These are phyloP conservation scores for Nannochloropsis granulata DNA, from an alignment of 108 stramenopile species.

Conservation along the genomic window DNA sequence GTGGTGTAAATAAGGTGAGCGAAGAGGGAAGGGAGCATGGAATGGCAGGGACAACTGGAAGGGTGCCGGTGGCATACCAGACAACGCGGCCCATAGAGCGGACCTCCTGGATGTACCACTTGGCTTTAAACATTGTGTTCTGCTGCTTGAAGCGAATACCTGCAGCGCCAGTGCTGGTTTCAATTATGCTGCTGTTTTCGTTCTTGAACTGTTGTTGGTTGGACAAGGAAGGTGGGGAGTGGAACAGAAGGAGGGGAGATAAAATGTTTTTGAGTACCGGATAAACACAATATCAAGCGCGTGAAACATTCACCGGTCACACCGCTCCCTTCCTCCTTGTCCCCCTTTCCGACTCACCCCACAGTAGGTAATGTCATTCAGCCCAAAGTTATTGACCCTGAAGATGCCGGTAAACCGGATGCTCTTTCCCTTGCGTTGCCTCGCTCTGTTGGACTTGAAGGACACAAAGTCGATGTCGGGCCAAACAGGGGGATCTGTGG, in stretches of 20 bases:
- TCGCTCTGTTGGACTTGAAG: not conserved
- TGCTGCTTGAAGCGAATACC: not conserved
- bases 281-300: too few relatives aligned
- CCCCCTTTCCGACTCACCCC: not conserved
- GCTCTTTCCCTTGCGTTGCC: not conserved
- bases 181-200: not conserved
- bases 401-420: not conserved
- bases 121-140: not conserved
- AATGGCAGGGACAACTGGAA: not conserved
- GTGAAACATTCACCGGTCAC: too few relatives aligned
- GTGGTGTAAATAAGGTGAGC: not conserved
- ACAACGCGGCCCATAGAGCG: not conserved
- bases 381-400: not conserved
- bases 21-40: not conserved
- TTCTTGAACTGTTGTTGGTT: not conserved
- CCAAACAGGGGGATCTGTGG: too few relatives aligned
- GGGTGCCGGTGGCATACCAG: not conserved
- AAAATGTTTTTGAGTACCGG: too few relatives aligned
- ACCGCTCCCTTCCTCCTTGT: too few relatives aligned
- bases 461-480: not conserved
- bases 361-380: not conserved
- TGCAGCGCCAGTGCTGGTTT: not conserved
- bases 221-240: too few relatives aligned
- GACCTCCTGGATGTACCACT: not conserved
- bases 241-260: too few relatives aligned